A percentile compares a stretch with the other conserved stretches of the same genome.
These are phyloP conservation scores for Arthroderma sp. DNA, from an alignment of 2,329 filamentous ascomycete genomes.

Conservation along the genomic window DNA sequence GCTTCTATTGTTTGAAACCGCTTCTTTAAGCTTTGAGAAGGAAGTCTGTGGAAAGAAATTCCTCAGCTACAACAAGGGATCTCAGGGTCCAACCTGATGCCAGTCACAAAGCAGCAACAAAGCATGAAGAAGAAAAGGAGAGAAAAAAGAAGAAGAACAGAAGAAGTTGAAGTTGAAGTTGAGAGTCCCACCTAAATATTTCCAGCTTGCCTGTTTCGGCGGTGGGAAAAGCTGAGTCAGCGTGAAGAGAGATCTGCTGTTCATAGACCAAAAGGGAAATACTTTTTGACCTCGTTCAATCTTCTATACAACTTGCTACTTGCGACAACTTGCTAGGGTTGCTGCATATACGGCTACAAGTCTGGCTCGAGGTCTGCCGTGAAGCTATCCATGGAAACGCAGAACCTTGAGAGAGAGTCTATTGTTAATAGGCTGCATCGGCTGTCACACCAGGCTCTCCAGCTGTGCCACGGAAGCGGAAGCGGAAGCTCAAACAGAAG, in stretches of 20 bases:
- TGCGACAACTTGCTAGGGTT: too few relatives aligned
- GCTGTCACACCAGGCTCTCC: background rate
- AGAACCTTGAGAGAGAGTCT: background rate
- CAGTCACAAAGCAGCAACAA: too few relatives aligned
- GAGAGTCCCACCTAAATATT: too few relatives aligned
- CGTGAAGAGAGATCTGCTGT: background rate
- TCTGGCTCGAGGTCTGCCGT: background rate
- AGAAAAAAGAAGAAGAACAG: background rate
- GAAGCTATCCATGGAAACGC: background rate
- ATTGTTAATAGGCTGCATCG: too few relatives aligned
- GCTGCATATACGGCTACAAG: too few relatives aligned
- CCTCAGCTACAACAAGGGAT: too few relatives aligned
- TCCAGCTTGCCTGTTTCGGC: too few relatives aligned
- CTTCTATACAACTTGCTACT: background rate
- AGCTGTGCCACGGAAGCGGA: background rate
- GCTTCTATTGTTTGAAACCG: background rate
- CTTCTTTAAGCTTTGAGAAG: background rate
- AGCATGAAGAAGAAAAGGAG: background rate
- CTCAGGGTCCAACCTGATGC: too few relatives aligned
- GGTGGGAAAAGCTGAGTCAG: background rate
- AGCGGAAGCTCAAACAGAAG: background rate
- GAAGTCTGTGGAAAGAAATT: background rate
- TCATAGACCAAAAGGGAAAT: too few relatives aligned
- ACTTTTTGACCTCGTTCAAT: background rate
- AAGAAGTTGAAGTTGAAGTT: background rate